A percentile compares a stretch with the other conserved stretches of the same genome.
Conservation (phyloP, 2,329 filamentous ascomycete genomes). For the Trichophyton benhamiae region DNA sequence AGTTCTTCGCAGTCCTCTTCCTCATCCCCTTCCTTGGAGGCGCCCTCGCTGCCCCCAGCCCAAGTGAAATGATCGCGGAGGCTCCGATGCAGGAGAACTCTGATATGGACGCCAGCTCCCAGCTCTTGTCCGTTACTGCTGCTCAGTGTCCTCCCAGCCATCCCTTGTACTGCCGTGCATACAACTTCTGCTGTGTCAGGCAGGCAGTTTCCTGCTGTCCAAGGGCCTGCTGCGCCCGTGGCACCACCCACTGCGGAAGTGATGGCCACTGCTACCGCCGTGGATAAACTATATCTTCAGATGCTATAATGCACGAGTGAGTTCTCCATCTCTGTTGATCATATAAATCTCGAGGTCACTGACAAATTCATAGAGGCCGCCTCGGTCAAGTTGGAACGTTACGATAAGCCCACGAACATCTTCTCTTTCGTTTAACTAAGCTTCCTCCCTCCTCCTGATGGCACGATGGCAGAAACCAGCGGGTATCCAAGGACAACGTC, state of each 20-base stretch:
- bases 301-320: not conserved
- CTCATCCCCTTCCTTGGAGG: constrained; percentile 1
- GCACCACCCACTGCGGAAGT: not conserved
- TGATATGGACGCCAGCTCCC: not conserved
- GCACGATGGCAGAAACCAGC: not conserved
- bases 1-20: not conserved
- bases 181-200: not conserved
- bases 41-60: not conserved
- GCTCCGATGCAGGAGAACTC: not conserved
- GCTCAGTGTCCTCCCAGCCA: not conserved
- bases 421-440: not conserved
- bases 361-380: not conserved
- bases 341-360: not conserved
- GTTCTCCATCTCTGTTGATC: not conserved
- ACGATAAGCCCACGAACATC: not conserved
- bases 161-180: not conserved
- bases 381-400: not conserved
- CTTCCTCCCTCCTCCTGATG: not conserved
- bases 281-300: not conserved
- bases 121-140: not conserved
- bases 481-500: not conserved
- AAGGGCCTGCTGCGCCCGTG: constrained; percentile 1
- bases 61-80: not conserved
- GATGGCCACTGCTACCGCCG: constrained; percentile 4
- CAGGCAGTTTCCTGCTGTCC: constrained; percentile 1